Conservation (phyloP, 345 rosid genomes). For the Eucalyptus decipiens region DNA sequence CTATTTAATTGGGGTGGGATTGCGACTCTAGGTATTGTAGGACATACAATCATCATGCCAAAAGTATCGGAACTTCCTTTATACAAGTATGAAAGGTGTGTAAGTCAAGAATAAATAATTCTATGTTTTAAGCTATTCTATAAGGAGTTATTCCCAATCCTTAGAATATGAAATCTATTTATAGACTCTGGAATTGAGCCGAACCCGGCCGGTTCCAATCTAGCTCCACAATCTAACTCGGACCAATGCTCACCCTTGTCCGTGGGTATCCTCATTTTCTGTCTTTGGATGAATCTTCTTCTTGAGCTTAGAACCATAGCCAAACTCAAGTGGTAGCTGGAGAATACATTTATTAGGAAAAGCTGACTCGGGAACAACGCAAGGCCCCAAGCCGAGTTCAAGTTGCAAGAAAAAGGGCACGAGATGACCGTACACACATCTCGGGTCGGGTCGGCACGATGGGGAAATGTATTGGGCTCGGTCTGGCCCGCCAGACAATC, state of each 20-base stretch:
- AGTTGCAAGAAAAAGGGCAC: not conserved
- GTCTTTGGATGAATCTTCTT: not conserved
- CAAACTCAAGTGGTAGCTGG: not conserved
- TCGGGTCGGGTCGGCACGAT: not conserved
- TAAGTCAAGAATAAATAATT: fast-evolving
- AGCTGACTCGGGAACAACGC: not conserved
- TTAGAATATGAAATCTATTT: too few species aligned
- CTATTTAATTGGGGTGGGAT: not conserved
- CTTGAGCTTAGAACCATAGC: not conserved
- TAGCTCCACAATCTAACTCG: fast-evolving
- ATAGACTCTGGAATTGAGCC: fast-evolving
- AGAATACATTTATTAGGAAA: not conserved
- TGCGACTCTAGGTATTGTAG: not conserved
- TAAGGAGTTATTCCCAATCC: not conserved
- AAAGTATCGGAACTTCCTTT: not conserved
- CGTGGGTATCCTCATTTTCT: not conserved
- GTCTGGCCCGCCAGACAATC: not conserved
- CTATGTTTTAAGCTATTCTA: too few species aligned
- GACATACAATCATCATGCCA: not conserved
- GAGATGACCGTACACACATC: not conserved
- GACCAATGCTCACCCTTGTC: not conserved
- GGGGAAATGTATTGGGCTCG: not conserved
- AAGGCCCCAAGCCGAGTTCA: not conserved
- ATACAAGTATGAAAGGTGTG: not conserved
- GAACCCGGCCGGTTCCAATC: fast-evolving